A percentile compares a stretch with the other conserved stretches of the same genome.
Evolutionary conservation across 768 basidiomycete genomes (phyloP).

Genomic region (Tylopilus plumbeoviolaceoides): DNA sequence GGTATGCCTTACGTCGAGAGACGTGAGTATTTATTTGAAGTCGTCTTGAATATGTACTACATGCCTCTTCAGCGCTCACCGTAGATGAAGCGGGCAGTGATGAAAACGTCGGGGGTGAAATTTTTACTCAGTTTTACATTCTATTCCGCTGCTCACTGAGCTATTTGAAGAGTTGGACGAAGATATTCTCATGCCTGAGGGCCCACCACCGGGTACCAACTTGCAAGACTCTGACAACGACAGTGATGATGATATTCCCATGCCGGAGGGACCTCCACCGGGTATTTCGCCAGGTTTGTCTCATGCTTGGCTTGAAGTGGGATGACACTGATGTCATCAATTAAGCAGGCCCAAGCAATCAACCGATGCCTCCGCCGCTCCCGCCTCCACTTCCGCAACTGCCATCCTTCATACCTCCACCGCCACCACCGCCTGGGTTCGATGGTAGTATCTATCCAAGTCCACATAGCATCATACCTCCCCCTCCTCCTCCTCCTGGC

Average conservation of each 20-base stretch:
- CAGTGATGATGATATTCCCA: slow-evolving; percentile 81
- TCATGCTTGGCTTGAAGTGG: neutral
- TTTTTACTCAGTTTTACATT: neutral
- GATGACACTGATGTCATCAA: neutral
- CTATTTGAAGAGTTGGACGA: slow-evolving; percentile 38
- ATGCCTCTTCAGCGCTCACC: slow-evolving; percentile 43
- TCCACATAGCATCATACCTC: slow-evolving; percentile 22
- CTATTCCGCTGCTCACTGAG: neutral
- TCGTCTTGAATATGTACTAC: neutral
- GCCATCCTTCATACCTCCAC: slow-evolving; percentile 18
- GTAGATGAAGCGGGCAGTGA: slow-evolving; percentile 64
- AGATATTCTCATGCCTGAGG: slow-evolving; percentile 63
- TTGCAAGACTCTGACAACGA: slow-evolving; percentile 40
- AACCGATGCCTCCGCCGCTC: slow-evolving; percentile 10
- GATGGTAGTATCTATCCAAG: slow-evolving; percentile 2
- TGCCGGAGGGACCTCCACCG: slow-evolving; percentile 82
- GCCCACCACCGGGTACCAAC: slow-evolving; percentile 47
- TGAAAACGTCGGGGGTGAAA: slow-evolving; percentile 48
- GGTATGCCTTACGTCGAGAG: slow-evolving; percentile 95
- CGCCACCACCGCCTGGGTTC: slow-evolving; percentile 12
- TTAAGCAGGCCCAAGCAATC: slow-evolving; percentile 9
- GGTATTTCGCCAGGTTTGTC: slow-evolving; percentile 22
- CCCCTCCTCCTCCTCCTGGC: slow-evolving; percentile 53
- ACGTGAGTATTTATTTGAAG: slow-evolving; percentile 48
- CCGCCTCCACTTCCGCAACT: slow-evolving; percentile 22